These are phyloP conservation scores for Fraxinus floribunda DNA, from an alignment of 305 asterid species.

Conservation along the genomic window DNA sequence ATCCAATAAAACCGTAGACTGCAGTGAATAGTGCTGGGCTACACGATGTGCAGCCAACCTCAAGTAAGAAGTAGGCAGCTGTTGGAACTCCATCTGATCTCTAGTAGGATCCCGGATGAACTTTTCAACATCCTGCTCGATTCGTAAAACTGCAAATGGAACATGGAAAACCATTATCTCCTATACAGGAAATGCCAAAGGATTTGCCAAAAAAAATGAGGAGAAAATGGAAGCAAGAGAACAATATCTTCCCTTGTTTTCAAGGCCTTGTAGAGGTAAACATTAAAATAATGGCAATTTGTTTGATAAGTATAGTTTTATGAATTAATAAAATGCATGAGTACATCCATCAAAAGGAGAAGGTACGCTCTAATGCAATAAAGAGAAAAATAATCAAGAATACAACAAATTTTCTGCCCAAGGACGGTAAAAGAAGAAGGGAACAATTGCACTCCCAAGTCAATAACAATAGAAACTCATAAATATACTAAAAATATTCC, in stretches of 20 bases:
- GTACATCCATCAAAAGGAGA: neutral
- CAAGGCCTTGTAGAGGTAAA: neutral
- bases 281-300: neutral
- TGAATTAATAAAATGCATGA: neutral
- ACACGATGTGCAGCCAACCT: conserved; percentile 99
- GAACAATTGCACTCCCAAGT: neutral
- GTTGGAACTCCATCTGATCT: conserved; percentile 95
- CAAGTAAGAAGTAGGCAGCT: conserved; percentile 93
- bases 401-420: neutral
- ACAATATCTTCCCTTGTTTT: neutral
- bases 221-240: neutral
- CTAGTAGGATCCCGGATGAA: conserved; percentile 77
- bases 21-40: conserved; percentile 94
- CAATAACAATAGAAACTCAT: neutral
- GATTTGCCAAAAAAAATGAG: neutral
- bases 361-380: neutral
- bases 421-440: neutral
- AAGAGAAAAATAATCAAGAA: neutral
- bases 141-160: conserved; percentile 66
- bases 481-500: neutral
- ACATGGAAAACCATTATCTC: conserved; percentile 15
- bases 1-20: conserved; percentile 93
- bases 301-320: neutral
- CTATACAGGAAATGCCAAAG: neutral
- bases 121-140: conserved; percentile 96